phyloP scores from a whole-genome alignment of 1,139 yeast species.

The Pichia sp. region DNA sequence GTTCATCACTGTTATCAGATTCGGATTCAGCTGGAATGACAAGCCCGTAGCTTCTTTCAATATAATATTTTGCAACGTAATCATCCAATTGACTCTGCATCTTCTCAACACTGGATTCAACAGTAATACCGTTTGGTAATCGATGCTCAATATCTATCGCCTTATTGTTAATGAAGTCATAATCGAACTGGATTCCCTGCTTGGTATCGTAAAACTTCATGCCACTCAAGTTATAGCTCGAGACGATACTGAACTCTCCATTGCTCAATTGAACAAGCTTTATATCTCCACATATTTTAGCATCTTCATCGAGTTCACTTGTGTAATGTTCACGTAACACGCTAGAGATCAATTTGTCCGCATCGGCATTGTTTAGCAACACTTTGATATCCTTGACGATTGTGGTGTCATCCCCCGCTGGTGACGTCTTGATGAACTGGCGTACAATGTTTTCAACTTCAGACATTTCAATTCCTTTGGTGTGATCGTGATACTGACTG shows the following conservation, averaged over 20 bases:
- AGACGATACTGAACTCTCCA: constrained; percentile 28
- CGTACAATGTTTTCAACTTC: constrained; percentile 26
- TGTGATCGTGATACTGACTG: too few species aligned
- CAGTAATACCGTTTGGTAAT: constrained; percentile 22
- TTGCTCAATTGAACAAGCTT: constrained; percentile 22
- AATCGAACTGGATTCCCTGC: constrained; percentile 45
- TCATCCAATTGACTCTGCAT: constrained; percentile 27
- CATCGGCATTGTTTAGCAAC: constrained; percentile 36
- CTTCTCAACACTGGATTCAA: constrained; percentile 26
- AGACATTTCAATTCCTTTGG: too few species aligned
- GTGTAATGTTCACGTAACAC: constrained; percentile 24
- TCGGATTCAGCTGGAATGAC: constrained; percentile 30
- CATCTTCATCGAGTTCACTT: constrained; percentile 13
- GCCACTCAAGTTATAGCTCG: constrained; percentile 39
- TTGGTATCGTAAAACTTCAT: constrained; percentile 42
- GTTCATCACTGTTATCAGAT: constrained; percentile 14
- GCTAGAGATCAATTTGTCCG: constrained; percentile 33
- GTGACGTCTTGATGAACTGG: constrained; percentile 41
- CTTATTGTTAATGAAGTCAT: constrained; percentile 45
- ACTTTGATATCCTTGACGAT: constrained; percentile 22
- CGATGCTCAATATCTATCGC: constrained; percentile 47
- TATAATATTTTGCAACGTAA: constrained; percentile 46
- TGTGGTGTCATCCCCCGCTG: constrained; percentile 41
- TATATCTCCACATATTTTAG: constrained; percentile 21
- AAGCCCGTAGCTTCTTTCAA: constrained; percentile 43